These are phyloP conservation scores for Quercus berberidifolia DNA, from an alignment of 306 rosid genomes.

Conservation along the genomic window DNA sequence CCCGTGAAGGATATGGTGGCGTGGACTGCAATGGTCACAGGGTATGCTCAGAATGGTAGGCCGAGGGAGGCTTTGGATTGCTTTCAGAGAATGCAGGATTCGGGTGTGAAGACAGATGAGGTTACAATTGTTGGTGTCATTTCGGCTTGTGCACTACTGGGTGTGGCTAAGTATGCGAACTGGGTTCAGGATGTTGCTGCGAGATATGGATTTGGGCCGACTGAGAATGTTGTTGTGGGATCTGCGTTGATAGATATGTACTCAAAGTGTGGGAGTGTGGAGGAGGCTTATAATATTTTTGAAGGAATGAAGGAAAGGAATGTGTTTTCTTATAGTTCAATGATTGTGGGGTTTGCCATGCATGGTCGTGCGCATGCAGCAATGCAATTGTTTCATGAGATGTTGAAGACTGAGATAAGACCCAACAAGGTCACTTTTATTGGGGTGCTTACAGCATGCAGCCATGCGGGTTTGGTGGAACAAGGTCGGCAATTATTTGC, in stretches of 20 bases:
- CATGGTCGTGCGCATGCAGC: conserved; percentile 64
- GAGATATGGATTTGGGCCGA: conserved; percentile 41
- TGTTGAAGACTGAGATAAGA: conserved; percentile 57
- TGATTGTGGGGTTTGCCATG: conserved; percentile 76
- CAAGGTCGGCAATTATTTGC: conserved; percentile 70
- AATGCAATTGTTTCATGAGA: conserved; percentile 61
- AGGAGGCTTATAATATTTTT: conserved; percentile 59
- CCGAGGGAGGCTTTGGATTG: conserved; percentile 58
- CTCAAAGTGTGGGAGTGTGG: conserved; percentile 71
- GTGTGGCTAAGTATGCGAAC: conserved; percentile 42
- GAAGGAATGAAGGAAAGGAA: conserved; percentile 58
- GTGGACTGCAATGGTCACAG: conserved; percentile 83
- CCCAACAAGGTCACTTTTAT: conserved; percentile 76
- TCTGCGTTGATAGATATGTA: conserved; percentile 82
- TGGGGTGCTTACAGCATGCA: conserved; percentile 72
- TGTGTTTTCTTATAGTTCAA: conserved; percentile 71
- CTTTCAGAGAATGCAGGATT: conserved; percentile 43
- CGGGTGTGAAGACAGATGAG: conserved; percentile 51
- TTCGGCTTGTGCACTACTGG: conserved; percentile 83
- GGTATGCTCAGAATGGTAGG: conserved; percentile 73
- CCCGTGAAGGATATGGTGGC: conserved; percentile 71
- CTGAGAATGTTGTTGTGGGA: conserved; percentile 67
- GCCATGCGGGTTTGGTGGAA: conserved; percentile 72
- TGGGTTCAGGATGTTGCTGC: conserved; percentile 67
- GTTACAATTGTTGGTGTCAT: conserved; percentile 63